Evolutionary conservation across 345 rosid genomes (phyloP), one percentile per base, ranked within the genome.

Genomic region (Hirschfeldia incana): DNA sequence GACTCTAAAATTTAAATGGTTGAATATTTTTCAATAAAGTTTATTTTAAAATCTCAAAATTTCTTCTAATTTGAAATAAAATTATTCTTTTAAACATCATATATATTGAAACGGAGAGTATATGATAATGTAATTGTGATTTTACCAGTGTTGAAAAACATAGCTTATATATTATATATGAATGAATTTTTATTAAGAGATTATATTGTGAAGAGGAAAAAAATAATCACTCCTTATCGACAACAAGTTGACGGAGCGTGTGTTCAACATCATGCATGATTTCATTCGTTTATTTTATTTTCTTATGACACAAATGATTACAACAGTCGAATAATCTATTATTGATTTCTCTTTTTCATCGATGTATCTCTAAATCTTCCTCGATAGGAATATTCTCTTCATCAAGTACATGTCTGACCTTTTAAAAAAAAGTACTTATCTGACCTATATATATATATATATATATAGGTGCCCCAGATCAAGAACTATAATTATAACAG

Each of bases 161-260:
- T 21, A 21, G 21, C 21, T 21, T 21, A 32, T 32, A 39, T 39
- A 8, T 39, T 21, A 39, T 39, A 10, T 39, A 39, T 69, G 53
- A 76, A 69, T 30, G 30, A 10, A 71, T 71, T 36, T 42, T 78
- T 62, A 70, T 28, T 12, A 53, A 44, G n/a, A 44, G 53, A 55
- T 7, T 12, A 36, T 6, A 65, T 78, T 67, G 81, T 78, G 77
- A 78, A 53, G 58, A 21, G 21, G 73, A 78, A 72, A 8, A 53
- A 66, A 66, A 77, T 57, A 29, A 58, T 58, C 74, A 49, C 65
- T 77, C 58, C 55, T 21, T 46, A n/a, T 77, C 76, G 80, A 77
- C 76, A 76, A 77, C 80, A 77, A 77, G 77, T 72, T 78, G 76
- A 78, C 76, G 60, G 68, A 72, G 73, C 81, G 73, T 78, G 77